Base-by-base conservation (phyloP, 352 stramenopile genomes). In the Aphanomyces cochlioides region DNA sequence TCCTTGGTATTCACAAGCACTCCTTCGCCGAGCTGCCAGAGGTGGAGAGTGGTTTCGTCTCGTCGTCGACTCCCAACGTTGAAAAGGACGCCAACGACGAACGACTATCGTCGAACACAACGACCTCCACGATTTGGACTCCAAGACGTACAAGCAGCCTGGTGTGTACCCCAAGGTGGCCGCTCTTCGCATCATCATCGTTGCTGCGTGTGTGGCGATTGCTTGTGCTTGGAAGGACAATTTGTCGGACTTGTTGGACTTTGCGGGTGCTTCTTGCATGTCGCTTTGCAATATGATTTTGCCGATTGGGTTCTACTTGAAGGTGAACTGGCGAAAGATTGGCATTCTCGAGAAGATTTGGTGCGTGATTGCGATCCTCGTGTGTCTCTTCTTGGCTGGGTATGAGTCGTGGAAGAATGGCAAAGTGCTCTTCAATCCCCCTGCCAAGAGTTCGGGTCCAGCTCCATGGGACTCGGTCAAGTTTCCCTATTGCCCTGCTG, bases 301-400 rank as follows among this genome's bases (percentile, higher is more conserved):
- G 54, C 83, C 83, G 8, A 86, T 87, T 66, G 74, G 80, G 50
- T 89, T 90, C 73, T 90, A 90, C 80, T 72, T 90, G n/a, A 66
- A 66, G 43, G 38, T 34, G 19, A 38, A 38, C 21, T 53, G 43
- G 38, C 38, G 38, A n/a, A 66, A 10, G 7, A 57, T 66, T 21
- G 17, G n/a, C 13, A 7, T 4, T 0, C 10, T 34, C 4, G 58
- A 66, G 43, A 66, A 66, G 43, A 57, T 57, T 39, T 66, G 43
- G 15, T 34, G 19, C 10, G 21, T 66, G 8, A 6, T 66, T 57
- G 21, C 21, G n/a, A 34, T 34, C 10, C 58, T 66, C 38, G 21
- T 66, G 19, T 54, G 34, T 10, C 34, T 8, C 13, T 66, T 66
- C 58, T 34, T 66, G 4, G 58, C 58, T n/a, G 21, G 43, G 1